Percentiles rank a stretch among this genome's conserved stretches.
phyloP scores from a whole-genome alignment of 805 yeast genomes.

The Nematodospora valgi region DNA sequence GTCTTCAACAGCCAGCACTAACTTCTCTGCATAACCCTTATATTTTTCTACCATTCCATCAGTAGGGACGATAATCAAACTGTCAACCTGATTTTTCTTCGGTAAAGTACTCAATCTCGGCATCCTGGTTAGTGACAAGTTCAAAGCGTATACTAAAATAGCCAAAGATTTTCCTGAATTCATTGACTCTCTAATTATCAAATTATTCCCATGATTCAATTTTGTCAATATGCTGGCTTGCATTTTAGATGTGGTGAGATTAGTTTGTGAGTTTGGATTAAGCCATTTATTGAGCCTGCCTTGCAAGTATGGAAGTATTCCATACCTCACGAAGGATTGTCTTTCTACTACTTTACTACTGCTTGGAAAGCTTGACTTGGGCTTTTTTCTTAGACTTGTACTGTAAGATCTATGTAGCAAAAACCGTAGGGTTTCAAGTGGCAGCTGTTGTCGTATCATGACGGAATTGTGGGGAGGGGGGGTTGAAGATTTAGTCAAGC shows the following conservation, averaged over 20 bases:
- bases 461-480: no score
- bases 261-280: conserved; percentile 8
- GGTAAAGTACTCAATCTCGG: conserved; percentile 16
- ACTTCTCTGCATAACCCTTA: conserved; percentile 6
- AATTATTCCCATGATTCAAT: conserved; percentile 15
- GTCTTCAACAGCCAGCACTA: conserved; percentile 15
- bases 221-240: conserved; percentile 18
- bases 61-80: conserved; percentile 24
- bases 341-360: no score
- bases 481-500: no score
- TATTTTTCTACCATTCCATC: conserved; percentile 18
- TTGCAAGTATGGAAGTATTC: conserved; percentile 22
- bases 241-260: conserved; percentile 17
- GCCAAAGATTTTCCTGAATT: conserved; percentile 21
- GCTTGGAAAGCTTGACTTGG: no score
- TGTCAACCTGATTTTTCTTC: conserved; percentile 11
- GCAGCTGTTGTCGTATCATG: no score
- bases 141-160: conserved; percentile 16
- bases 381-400: not conserved
- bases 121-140: conserved; percentile 15
- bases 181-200: conserved; percentile 13
- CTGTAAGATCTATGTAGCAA: no score
- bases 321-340: conserved; percentile 17
- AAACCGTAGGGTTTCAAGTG: not conserved
- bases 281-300: conserved; percentile 14